Evolutionary conservation across 129 eudicot species (phyloP).

Genomic region (Cynara cardunculus): DNA sequence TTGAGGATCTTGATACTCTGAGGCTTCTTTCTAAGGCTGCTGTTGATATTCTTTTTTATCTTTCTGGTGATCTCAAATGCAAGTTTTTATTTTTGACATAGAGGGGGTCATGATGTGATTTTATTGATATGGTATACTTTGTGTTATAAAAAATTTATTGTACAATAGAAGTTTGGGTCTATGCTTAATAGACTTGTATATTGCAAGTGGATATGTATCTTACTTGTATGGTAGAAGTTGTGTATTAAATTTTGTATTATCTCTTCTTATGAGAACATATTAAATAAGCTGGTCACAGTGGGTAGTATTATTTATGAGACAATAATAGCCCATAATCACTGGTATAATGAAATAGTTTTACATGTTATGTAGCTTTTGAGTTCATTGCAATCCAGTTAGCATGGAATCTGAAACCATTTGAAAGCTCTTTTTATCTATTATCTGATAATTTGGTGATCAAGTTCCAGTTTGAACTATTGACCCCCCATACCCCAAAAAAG

Average conservation of each 20-base stretch:
- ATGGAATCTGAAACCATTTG: background rate
- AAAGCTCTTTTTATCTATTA: background rate
- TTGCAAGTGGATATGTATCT: background rate
- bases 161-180: background rate
- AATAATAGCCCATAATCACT: background rate
- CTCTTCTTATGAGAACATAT: background rate
- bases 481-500: background rate
- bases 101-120: background rate
- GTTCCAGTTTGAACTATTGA: background rate
- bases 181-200: background rate
- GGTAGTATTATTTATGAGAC: background rate
- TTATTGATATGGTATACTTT: background rate
- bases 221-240: background rate
- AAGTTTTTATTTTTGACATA: too few relatives aligned
- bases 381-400: background rate
- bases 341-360: background rate
- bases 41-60: too few relatives aligned
- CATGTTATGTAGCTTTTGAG: background rate
- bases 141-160: background rate
- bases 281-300: background rate
- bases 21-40: constrained; percentile 57
- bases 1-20: constrained; percentile 94
- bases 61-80: too few relatives aligned
- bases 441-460: background rate
- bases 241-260: background rate